phyloP scores from a whole-genome alignment of 1,284 basidiomycete species.

The Singerocomus inundabilis region DNA sequence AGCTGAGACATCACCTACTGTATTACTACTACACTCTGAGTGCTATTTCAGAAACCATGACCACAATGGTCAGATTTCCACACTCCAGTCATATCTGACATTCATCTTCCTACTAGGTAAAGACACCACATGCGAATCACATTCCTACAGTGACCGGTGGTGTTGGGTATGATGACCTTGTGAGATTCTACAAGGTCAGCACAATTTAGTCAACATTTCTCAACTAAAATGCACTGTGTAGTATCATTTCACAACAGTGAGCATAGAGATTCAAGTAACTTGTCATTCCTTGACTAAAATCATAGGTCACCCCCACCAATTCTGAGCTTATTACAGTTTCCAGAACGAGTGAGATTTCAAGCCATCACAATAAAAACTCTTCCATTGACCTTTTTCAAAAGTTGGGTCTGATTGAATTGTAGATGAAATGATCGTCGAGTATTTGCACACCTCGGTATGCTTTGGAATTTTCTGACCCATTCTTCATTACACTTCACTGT shows the following conservation, averaged over 20 bases:
- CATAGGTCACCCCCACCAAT: slow-evolving; percentile 42
- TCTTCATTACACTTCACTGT: slow-evolving; percentile 3
- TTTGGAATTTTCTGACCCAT: neutral
- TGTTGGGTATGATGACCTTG: slow-evolving; percentile 40
- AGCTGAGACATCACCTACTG: slow-evolving; percentile 10
- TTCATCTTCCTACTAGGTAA: slow-evolving; percentile 32
- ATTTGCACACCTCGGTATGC: slow-evolving; percentile 42
- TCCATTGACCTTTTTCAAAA: slow-evolving; percentile 14
- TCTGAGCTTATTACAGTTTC: slow-evolving; percentile 44
- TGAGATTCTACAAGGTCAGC: slow-evolving; percentile 45
- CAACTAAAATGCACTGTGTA: slow-evolving; percentile 14
- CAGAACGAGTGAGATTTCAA: slow-evolving; percentile 37
- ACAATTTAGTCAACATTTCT: neutral
- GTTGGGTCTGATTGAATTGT: slow-evolving; percentile 48
- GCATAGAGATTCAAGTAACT: neutral
- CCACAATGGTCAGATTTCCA: slow-evolving; percentile 38
- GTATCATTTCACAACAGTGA: slow-evolving; percentile 43
- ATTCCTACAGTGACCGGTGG: slow-evolving; percentile 48
- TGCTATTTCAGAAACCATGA: slow-evolving; percentile 40
- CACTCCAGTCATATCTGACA: neutral
- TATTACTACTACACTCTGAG: slow-evolving; percentile 2
- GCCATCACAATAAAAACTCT: neutral
- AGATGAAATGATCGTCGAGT: slow-evolving; percentile 49
- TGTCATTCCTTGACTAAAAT: slow-evolving; percentile 4
- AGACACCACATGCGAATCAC: slow-evolving; percentile 50